Conservation (phyloP, 495 filamentous ascomycete genomes). For the Penicillium cinerascens region DNA sequence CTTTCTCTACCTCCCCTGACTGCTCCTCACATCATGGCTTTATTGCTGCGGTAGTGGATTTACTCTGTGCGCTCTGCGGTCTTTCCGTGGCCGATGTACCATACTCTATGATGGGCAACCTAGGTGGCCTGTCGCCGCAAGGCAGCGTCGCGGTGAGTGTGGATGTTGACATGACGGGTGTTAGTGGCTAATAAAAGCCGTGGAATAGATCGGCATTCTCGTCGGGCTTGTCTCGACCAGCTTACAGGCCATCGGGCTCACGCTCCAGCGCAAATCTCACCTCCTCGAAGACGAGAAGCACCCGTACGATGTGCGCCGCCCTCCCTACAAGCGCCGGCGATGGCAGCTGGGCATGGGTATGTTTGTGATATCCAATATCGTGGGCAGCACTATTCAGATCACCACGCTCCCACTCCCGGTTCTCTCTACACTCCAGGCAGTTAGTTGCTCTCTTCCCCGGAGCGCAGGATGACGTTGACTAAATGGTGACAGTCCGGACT, state of each 20-base stretch:
- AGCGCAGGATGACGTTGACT: slow-evolving; percentile 1
- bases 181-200: slow-evolving; percentile 11
- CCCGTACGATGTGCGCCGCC: slow-evolving; percentile 71
- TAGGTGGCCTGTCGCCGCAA: slow-evolving; percentile 79
- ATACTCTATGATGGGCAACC: slow-evolving; percentile 59
- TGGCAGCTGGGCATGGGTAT: slow-evolving; percentile 98
- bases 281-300: slow-evolving; percentile 94
- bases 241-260: slow-evolving; percentile 91
- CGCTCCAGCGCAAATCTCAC: slow-evolving; percentile 98
- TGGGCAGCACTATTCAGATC: slow-evolving; percentile 96
- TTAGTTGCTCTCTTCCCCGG: slow-evolving; percentile 29
- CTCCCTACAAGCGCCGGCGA: slow-evolving; percentile 83
- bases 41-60: slow-evolving; percentile 14
- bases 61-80: slow-evolving; percentile 18
- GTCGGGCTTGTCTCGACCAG: slow-evolving; percentile 91
- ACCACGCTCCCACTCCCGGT: slow-evolving; percentile 94
- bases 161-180: neutral
- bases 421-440: slow-evolving; percentile 89
- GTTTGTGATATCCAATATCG: slow-evolving; percentile 90
- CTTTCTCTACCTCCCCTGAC: slow-evolving; percentile 8
- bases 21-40: slow-evolving; percentile 24
- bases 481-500: slow-evolving; percentile 63
- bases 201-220: slow-evolving; percentile 74
- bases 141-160: slow-evolving; percentile 78
- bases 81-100: slow-evolving; percentile 28